Percentiles rank a stretch among this genome's conserved stretches.
phyloP scores from a whole-genome alignment of 352 stramenopile species.

The Paralagenidium karlingii region DNA sequence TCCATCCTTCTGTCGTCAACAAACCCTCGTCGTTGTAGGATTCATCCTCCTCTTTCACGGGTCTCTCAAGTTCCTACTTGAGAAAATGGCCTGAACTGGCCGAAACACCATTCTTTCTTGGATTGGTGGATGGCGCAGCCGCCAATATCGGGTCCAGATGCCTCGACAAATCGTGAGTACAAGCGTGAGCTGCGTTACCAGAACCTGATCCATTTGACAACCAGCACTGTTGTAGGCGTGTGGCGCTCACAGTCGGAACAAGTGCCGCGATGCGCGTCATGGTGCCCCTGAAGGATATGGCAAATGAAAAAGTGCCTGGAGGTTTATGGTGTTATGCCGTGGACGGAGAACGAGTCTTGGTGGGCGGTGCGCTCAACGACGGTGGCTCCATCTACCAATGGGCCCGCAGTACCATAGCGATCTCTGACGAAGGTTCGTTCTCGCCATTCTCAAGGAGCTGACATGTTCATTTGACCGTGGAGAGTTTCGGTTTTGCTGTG shows the following conservation, averaged over 20 bases:
- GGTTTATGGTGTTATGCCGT: slow-evolving; percentile 94
- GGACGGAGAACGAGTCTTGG: slow-evolving; percentile 62
- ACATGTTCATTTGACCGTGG: neutral
- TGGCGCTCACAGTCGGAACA: slow-evolving; percentile 91
- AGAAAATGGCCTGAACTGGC: slow-evolving; percentile 67
- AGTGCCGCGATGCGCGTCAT: slow-evolving; percentile 89
- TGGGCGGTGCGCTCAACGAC: slow-evolving; percentile 93
- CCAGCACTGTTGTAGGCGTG: slow-evolving; percentile 29
- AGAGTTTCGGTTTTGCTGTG: too few species aligned
- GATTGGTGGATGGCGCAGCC: slow-evolving; percentile 87
- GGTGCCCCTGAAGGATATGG: slow-evolving; percentile 32
- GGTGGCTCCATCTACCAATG: slow-evolving; percentile 94
- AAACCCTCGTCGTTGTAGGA: neutral
- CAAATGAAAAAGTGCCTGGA: slow-evolving; percentile 53
- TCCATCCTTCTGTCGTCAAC: neutral
- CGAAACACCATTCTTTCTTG: slow-evolving; percentile 72
- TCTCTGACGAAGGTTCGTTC: slow-evolving; percentile 26
- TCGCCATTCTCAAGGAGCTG: neutral
- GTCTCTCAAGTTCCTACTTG: slow-evolving; percentile 30
- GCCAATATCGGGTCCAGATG: slow-evolving; percentile 94
- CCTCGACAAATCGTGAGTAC: slow-evolving; percentile 43
- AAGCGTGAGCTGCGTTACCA: too few species aligned
- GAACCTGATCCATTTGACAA: neutral
- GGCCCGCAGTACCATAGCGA: slow-evolving; percentile 57
- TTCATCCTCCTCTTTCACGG: slow-evolving; percentile 41